Evolutionary conservation across 1,139 yeast genomes (phyloP).

Genomic region (Zygoascus meyerae): DNA sequence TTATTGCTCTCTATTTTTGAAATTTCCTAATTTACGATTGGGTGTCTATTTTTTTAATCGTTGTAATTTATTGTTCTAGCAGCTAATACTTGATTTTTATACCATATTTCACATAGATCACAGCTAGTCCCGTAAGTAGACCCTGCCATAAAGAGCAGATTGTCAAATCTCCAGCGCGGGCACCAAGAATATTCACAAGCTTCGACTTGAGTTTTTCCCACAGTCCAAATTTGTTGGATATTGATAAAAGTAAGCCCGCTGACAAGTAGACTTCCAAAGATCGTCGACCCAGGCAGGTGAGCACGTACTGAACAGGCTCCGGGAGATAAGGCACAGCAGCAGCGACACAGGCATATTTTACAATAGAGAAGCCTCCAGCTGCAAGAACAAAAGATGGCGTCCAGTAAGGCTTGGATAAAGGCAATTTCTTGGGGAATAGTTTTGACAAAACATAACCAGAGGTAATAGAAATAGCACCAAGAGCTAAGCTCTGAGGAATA

Average conservation of each 20-base stretch:
- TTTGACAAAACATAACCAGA: slow-evolving; percentile 27
- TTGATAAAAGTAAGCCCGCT: slow-evolving; percentile 21
- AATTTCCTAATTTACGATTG: too few species aligned
- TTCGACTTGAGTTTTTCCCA: slow-evolving; percentile 15
- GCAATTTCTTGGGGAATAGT: slow-evolving; percentile 29
- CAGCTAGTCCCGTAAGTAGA: slow-evolving; percentile 23
- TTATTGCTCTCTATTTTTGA: too few species aligned
- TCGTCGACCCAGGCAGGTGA: slow-evolving; percentile 28
- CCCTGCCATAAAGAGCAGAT: slow-evolving; percentile 17
- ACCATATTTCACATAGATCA: slow-evolving; percentile 20
- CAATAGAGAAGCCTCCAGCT: slow-evolving; percentile 30
- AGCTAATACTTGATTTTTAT: slow-evolving; percentile 11
- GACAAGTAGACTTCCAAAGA: slow-evolving; percentile 31
- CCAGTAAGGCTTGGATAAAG: slow-evolving; percentile 36
- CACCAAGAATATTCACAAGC: slow-evolving; percentile 18
- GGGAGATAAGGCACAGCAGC: slow-evolving; percentile 28
- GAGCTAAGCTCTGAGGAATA: slow-evolving; percentile 21
- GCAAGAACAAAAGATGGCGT: slow-evolving; percentile 33
- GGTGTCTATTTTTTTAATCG: too few species aligned
- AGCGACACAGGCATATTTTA: slow-evolving; percentile 26
- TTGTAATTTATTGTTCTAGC: too few species aligned
- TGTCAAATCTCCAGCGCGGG: slow-evolving; percentile 21
- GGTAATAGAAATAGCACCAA: slow-evolving; percentile 27
- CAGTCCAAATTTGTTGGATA: slow-evolving; percentile 14
- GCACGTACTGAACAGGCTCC: slow-evolving; percentile 14